These are phyloP conservation scores for Cystobasidium pallidum DNA, from an alignment of 1,284 basidiomycete genomes.

Conservation along the genomic window DNA sequence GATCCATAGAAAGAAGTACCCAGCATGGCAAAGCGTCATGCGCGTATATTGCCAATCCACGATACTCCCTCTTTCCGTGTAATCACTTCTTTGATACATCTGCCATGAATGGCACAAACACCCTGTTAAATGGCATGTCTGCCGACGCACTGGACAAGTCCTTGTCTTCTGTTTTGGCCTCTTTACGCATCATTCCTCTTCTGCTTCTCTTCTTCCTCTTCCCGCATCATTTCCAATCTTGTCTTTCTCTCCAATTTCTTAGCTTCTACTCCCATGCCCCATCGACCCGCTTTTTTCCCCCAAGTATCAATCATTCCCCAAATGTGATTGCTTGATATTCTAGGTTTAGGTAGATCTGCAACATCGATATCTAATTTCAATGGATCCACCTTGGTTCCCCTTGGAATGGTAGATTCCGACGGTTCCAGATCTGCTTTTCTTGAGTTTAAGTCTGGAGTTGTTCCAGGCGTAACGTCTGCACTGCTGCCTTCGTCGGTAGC, in stretches of 20 bases:
- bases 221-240: conserved; percentile 27
- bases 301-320: conserved; percentile 42
- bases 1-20: too few relatives aligned
- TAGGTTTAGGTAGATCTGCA: conserved; percentile 38
- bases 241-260: conserved; percentile 29
- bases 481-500: too few relatives aligned
- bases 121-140: too few relatives aligned
- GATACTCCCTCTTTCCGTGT: too few relatives aligned
- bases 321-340: conserved; percentile 35
- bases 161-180: too few relatives aligned
- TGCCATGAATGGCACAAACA: too few relatives aligned
- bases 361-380: conserved; percentile 18
- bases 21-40: too few relatives aligned
- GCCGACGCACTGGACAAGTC: too few relatives aligned
- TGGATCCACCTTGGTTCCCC: conserved; percentile 31
- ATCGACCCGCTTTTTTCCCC: conserved; percentile 30
- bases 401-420: conserved; percentile 1
- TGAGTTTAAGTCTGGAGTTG: not conserved
- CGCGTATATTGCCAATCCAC: too few relatives aligned
- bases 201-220: conserved; percentile 5
- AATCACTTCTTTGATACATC: too few relatives aligned
- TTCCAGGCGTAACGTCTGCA: not conserved
- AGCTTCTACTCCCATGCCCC: conserved; percentile 31
- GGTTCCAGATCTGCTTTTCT: not conserved
- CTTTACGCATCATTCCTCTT: not conserved